Conservation (phyloP, 2,329 filamentous ascomycete genomes). For the Talaromyces sp. region DNA sequence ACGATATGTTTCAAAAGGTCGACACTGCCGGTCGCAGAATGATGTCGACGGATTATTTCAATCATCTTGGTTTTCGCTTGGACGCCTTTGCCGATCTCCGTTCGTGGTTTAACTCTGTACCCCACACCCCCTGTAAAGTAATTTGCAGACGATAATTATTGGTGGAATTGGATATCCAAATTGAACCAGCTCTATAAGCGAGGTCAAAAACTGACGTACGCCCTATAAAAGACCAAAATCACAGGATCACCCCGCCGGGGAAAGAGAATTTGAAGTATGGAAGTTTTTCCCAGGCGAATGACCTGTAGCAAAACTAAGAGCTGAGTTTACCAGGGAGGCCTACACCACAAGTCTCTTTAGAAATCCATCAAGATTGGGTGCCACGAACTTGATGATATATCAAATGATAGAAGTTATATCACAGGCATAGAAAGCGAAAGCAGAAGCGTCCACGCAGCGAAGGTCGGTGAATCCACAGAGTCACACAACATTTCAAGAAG, state of each 20-base stretch:
- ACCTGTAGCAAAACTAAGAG: no score
- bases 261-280: not conserved
- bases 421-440: no score
- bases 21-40: not conserved
- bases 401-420: no score
- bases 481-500: no score
- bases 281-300: not conserved
- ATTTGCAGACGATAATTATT: not conserved
- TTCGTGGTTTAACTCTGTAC: not conserved
- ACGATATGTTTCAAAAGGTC: not conserved
- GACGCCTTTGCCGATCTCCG: slow-evolving; percentile 1
- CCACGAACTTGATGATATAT: no score
- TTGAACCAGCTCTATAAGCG: slow-evolving; percentile 1
- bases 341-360: no score
- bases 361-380: no score
- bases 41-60: not conserved
- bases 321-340: no score
- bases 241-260: not conserved
- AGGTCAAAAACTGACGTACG: not conserved
- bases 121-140: not conserved
- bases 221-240: not conserved
- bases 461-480: no score
- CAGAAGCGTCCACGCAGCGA: no score
- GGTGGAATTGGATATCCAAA: not conserved
- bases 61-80: not conserved